Conservation (phyloP, 805 yeast genomes). For the Cyberlindnera maritima region DNA sequence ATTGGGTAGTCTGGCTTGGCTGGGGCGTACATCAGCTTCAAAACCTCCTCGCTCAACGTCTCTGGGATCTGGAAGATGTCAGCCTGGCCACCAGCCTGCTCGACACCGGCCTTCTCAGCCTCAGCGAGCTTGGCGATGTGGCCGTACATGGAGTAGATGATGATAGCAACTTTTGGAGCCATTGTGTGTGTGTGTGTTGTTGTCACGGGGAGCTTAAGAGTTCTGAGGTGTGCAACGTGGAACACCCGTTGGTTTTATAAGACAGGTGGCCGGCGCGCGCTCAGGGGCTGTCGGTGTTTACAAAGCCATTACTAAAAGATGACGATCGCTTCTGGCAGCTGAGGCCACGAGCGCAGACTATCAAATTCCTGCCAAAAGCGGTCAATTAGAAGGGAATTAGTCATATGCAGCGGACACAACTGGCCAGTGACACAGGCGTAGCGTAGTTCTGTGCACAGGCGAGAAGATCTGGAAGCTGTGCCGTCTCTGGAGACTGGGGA, state of each 20-base stretch:
- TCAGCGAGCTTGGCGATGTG: slow-evolving; percentile 72
- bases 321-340: too few species aligned
- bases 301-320: slow-evolving; percentile 1
- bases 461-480: too few species aligned
- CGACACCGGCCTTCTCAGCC: slow-evolving; percentile 65
- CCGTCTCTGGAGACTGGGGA: too few species aligned
- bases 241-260: too few species aligned
- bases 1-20: slow-evolving; percentile 53
- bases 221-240: neutral
- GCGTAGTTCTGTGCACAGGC: too few species aligned
- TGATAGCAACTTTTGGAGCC: slow-evolving; percentile 42
- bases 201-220: neutral
- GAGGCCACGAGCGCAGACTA: too few species aligned
- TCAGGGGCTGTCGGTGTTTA: neutral
- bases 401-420: neutral
- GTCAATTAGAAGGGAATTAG: too few species aligned
- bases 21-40: slow-evolving; percentile 65
- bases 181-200: slow-evolving; percentile 19
- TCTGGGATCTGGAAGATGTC: slow-evolving; percentile 79
- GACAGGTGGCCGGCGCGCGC: neutral
- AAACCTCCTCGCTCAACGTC: slow-evolving; percentile 63
- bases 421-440: too few species aligned
- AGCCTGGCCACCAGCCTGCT: slow-evolving; percentile 65
- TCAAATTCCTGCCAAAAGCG: too few species aligned
- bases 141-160: slow-evolving; percentile 73